phyloP scores from a whole-genome alignment of 768 basidiomycete species.

The Clavulina sp. region DNA sequence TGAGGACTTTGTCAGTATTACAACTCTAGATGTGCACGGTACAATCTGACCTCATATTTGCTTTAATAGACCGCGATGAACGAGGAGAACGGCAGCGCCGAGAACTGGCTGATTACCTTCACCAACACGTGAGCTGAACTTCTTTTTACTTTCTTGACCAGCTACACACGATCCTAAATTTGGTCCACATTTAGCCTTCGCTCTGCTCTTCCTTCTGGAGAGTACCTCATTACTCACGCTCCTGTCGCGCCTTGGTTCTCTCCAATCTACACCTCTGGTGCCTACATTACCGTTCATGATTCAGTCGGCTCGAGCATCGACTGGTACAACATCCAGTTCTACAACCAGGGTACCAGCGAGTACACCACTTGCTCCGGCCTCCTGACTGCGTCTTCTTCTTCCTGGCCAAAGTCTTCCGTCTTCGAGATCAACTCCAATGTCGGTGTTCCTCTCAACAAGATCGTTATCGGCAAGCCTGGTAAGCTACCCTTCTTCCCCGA shows the following conservation, averaged over 20 bases:
- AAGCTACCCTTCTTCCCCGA: no score
- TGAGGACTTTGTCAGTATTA: constrained; percentile 6
- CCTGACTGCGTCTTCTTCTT: constrained; percentile 14
- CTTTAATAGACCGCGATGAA: background rate
- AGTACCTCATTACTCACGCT: constrained; percentile 10
- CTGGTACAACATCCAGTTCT: constrained; percentile 10
- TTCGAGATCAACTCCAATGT: constrained; percentile 19
- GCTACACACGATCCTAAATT: no score
- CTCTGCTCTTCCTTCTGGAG: constrained; percentile 1
- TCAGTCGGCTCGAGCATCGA: constrained; percentile 7
- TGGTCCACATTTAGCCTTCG: no score
- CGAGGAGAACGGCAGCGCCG: constrained; percentile 2
- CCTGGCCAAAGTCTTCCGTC: constrained; percentile 20
- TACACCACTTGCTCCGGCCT: constrained; percentile 4
- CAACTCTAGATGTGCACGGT: background rate
- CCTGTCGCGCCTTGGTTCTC: constrained; percentile 10
- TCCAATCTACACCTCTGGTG: constrained; percentile 3
- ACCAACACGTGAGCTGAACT: no score
- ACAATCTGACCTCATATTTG: background rate
- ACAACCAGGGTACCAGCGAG: constrained; percentile 6
- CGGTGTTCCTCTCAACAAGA: constrained; percentile 17
- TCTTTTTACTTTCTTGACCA: no score
- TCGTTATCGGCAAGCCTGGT: constrained; percentile 23
- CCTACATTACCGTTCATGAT: constrained; percentile 5
- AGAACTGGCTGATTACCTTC: constrained; percentile 7